Conservation (phyloP, 805 yeast genomes). For the Metschnikowia koreensis region DNA sequence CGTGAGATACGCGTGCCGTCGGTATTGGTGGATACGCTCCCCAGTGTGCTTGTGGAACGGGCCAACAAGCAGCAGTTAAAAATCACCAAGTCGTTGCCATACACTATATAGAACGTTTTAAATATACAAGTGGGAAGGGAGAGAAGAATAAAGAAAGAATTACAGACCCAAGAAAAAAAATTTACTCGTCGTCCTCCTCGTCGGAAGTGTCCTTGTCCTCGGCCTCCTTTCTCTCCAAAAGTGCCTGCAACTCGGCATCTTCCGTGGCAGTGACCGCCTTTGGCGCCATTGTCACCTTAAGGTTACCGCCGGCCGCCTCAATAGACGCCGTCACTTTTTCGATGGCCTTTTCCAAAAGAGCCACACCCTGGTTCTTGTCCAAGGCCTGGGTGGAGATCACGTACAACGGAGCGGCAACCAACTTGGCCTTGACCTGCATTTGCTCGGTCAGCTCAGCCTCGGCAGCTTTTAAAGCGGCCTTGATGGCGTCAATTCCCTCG, state of each 20-base stretch:
- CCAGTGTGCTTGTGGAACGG: constrained; percentile 37
- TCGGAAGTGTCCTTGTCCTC: constrained; percentile 84
- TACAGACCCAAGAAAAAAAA: background rate
- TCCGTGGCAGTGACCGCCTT: constrained; percentile 98
- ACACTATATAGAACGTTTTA: constrained; percentile 12
- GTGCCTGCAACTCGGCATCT: constrained; percentile 95
- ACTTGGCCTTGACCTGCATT: constrained; percentile 86
- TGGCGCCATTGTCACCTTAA: constrained; percentile 96
- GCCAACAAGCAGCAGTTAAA: constrained; percentile 36
- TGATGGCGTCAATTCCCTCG: constrained; percentile 97
- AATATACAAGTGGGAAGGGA: constrained; percentile 15
- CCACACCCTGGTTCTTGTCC: constrained; percentile 87
- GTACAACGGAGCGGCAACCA: constrained; percentile 96
- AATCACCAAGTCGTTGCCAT: constrained; percentile 5
- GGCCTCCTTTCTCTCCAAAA: constrained; percentile 88
- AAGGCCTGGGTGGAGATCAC: constrained; percentile 90
- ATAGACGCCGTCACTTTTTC: constrained; percentile 70
- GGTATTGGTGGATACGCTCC: constrained; percentile 34
- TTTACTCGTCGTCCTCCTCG: constrained; percentile 56
- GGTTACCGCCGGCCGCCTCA: constrained; percentile 73
- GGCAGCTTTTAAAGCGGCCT: constrained; percentile 81
- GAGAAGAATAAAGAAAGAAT: background rate
- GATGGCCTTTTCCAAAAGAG: constrained; percentile 74
- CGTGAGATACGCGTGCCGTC: constrained; percentile 37
- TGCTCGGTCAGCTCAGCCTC: constrained; percentile 80